Evolutionary conservation across 805 yeast species (phyloP).

Genomic region (Hyphopichia homilentoma): DNA sequence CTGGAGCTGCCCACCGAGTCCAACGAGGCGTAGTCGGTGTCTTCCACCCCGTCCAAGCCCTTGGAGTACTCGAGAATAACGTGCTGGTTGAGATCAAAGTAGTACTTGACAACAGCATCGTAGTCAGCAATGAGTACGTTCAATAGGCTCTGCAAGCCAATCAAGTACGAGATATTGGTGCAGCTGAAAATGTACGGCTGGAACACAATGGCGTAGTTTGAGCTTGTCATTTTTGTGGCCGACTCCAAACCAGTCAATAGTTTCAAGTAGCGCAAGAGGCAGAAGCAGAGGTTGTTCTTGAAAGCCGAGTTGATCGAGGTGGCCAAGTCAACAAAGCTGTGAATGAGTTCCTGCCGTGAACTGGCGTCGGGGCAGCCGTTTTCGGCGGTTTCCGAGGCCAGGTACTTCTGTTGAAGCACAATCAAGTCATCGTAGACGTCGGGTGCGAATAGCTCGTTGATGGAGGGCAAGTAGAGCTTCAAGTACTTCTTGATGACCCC

Average conservation of each 20-base stretch:
- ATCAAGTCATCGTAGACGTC: constrained; percentile 7
- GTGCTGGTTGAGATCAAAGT: constrained; percentile 7
- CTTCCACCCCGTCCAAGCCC: constrained; percentile 9
- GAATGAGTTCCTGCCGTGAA: no score
- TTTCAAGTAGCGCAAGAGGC: constrained; percentile 12
- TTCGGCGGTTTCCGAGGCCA: constrained; percentile 5
- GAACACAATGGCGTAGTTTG: constrained; percentile 27
- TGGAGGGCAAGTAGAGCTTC: constrained; percentile 11
- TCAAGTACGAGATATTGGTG: constrained; percentile 10
- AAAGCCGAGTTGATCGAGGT: constrained; percentile 2
- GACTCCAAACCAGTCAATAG: constrained; percentile 12
- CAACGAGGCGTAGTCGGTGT: constrained; percentile 6
- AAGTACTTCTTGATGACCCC: constrained; percentile 22
- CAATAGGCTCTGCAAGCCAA: constrained; percentile 13
- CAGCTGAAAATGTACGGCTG: constrained; percentile 26
- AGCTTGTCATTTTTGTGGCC: constrained; percentile 24
- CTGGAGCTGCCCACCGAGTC: no score
- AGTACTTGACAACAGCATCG: not conserved
- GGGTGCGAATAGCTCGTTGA: constrained; percentile 1
- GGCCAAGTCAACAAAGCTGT: no score
- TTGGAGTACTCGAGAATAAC: constrained; percentile 6
- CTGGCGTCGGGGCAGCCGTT: constrained; percentile 1
- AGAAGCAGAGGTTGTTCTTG: constrained; percentile 16
- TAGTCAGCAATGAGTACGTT: constrained; percentile 14
- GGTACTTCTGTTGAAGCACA: constrained; percentile 4